Base-by-base conservation (phyloP, 164 flowering plant genomes). In the Sedum album region DNA sequence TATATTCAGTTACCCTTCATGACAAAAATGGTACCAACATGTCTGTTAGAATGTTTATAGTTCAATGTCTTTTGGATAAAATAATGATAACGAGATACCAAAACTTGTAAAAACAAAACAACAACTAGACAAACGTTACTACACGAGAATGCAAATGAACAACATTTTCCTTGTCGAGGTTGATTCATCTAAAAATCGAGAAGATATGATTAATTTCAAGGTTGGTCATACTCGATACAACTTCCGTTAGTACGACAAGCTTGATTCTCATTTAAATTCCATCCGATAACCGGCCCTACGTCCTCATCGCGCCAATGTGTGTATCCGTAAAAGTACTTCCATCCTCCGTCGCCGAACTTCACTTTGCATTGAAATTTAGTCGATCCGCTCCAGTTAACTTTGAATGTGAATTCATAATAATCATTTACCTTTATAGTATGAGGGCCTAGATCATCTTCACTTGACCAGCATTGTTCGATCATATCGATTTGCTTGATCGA, bases 241-340 rank as follows among this genome's bases (percentile, higher is more conserved):
- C 6, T 23, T n/a, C 26, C 26, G 1, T 51, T 26, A 5, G 57
- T n/a, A n/a, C 57, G 57, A 21, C 57, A 51, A 21, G 57, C 23
- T n/a, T 23, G 57, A 51, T n/a, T 51, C 57, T 51, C 57, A 51
- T 51, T 51, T 21, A 51, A 1, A 51, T 51, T 51, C 57, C 57
- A 51, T 4, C 57, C 57, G 6, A 51, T 14, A n/a, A 51, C 7
- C 3, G 1, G 1, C 8, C 57, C 57, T n/a, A 51, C 57, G 4
- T 51, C 57, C 0, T 51, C 57, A 21, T 51, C 57, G 11, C 57
- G 57, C 57, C 57, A 51, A 18, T 51, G 5, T 21, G 6, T 51
- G 28, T n/a, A 51, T 6, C 57, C 57, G 21, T 51, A 51, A 1
- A n/a, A 51, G 11, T 51, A 5, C 57, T 51, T 51, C 26, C 57